phyloP scores from a whole-genome alignment of 257 asterid species.

The Jasminum sambac region DNA sequence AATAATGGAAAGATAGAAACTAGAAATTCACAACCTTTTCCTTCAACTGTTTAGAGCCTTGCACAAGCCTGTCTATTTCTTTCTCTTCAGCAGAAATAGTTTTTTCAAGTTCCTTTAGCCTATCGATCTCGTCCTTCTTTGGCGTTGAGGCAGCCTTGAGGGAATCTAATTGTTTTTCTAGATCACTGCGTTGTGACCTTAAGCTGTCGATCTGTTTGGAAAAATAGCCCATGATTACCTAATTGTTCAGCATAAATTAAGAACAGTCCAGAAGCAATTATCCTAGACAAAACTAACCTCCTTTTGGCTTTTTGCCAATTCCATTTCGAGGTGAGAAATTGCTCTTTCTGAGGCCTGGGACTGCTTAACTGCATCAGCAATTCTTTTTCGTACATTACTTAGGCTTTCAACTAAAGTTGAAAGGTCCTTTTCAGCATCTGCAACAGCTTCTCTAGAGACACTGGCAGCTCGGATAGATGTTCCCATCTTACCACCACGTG shows the following conservation, averaged over 20 bases:
- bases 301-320: slow-evolving; percentile 73
- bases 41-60: slow-evolving; percentile 75
- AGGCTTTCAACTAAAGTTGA: slow-evolving; percentile 60
- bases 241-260: slow-evolving; percentile 5
- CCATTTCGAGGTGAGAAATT: slow-evolving; percentile 70
- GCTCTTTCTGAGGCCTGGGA: slow-evolving; percentile 68
- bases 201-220: slow-evolving; percentile 66
- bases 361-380: slow-evolving; percentile 56
- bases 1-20: slow-evolving; percentile 5
- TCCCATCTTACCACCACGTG: slow-evolving; percentile 98
- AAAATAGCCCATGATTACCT: neutral
- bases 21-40: slow-evolving; percentile 60
- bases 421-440: slow-evolving; percentile 76
- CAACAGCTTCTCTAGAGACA: slow-evolving; percentile 74
- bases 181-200: slow-evolving; percentile 58
- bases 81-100: slow-evolving; percentile 71
- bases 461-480: slow-evolving; percentile 75
- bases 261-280: slow-evolving; percentile 14
- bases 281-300: slow-evolving; percentile 52
- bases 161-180: slow-evolving; percentile 69
- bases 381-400: slow-evolving; percentile 42
- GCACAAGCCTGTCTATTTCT: slow-evolving; percentile 68
- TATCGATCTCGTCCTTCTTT: slow-evolving; percentile 60
- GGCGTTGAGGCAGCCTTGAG: slow-evolving; percentile 72
- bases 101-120: slow-evolving; percentile 59